Percentiles rank a stretch among this genome's conserved stretches.
phyloP scores from a whole-genome alignment of 805 yeast species.

The Wickerhamiella vanderwaltii region DNA sequence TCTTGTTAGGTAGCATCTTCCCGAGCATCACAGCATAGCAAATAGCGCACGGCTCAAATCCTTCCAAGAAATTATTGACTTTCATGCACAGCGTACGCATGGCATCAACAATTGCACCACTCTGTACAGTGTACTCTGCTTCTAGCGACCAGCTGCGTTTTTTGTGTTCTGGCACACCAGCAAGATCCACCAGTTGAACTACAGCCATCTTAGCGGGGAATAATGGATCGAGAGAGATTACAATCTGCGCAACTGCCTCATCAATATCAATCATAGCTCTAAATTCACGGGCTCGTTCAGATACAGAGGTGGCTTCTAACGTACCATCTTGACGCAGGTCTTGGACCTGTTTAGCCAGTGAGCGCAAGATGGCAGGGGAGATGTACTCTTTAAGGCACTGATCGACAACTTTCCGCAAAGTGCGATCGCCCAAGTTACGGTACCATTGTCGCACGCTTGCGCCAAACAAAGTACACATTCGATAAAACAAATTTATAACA shows the following conservation, averaged over 20 bases:
- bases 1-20: slow-evolving; percentile 77
- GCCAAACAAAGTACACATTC: slow-evolving; percentile 11
- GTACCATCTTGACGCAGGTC: slow-evolving; percentile 2
- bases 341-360: slow-evolving; percentile 11
- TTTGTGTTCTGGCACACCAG: slow-evolving; percentile 82
- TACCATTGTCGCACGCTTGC: slow-evolving; percentile 19
- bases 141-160: slow-evolving; percentile 95
- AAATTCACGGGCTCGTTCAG: slow-evolving; percentile 18
- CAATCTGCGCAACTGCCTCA: slow-evolving; percentile 30
- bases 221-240: slow-evolving; percentile 55
- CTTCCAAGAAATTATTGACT: slow-evolving; percentile 74
- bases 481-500: slow-evolving; percentile 14
- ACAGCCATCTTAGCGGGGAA: slow-evolving; percentile 57
- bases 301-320: slow-evolving; percentile 12
- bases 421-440: slow-evolving; percentile 18
- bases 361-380: slow-evolving; percentile 15
- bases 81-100: slow-evolving; percentile 48
- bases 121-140: slow-evolving; percentile 63
- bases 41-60: slow-evolving; percentile 93
- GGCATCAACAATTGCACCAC: slow-evolving; percentile 44
- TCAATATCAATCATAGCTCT: slow-evolving; percentile 20
- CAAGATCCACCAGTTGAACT: slow-evolving; percentile 64
- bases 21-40: slow-evolving; percentile 90
- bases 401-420: slow-evolving; percentile 14
- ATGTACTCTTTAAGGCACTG: slow-evolving; percentile 11